Percentiles rank a stretch among this genome's conserved stretches.
Conservation (phyloP, 148 eudicot genomes). For the Spergularia marina region DNA sequence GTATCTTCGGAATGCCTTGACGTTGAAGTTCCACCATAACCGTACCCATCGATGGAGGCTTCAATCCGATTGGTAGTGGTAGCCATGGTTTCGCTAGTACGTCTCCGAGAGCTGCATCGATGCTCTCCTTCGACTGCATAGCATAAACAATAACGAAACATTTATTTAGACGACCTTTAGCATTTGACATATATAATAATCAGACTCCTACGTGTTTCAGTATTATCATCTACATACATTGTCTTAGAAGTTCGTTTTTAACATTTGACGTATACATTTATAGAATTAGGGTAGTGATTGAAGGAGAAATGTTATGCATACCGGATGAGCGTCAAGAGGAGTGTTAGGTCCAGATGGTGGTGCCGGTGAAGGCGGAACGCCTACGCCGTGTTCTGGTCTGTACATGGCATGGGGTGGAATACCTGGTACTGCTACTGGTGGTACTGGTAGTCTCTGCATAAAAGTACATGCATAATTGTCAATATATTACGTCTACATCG, state of each 20-base stretch:
- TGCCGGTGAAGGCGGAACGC: conserved; percentile 20
- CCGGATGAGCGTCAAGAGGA: conserved; percentile 65
- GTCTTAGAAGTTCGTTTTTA: too few species aligned
- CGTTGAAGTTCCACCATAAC: conserved; percentile 76
- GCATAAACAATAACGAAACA: not conserved
- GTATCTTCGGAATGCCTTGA: conserved; percentile 73
- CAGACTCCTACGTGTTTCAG: too few species aligned
- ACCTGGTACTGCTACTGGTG: conserved; percentile 61
- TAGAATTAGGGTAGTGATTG: too few species aligned
- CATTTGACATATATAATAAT: not conserved
- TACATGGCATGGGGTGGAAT: conserved; percentile 62
- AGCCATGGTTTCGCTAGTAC: conserved; percentile 75
- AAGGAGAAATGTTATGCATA: conserved; percentile 13
- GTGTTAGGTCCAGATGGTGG: conserved; percentile 37
- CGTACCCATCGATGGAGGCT: conserved; percentile 71
- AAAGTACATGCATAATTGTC: not conserved
- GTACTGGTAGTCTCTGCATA: conserved; percentile 58
- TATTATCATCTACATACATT: too few species aligned
- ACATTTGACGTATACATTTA: not conserved
- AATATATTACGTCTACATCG: not conserved
- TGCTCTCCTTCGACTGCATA: conserved; percentile 65
- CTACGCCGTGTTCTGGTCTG: conserved; percentile 29
- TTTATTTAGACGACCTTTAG: not conserved
- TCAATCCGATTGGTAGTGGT: conserved; percentile 81
- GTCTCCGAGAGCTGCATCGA: conserved; percentile 81